Evolutionary conservation across 371 early-diverging fungal genomes (phyloP).

Genomic region (Apophysomyces sp.): DNA sequence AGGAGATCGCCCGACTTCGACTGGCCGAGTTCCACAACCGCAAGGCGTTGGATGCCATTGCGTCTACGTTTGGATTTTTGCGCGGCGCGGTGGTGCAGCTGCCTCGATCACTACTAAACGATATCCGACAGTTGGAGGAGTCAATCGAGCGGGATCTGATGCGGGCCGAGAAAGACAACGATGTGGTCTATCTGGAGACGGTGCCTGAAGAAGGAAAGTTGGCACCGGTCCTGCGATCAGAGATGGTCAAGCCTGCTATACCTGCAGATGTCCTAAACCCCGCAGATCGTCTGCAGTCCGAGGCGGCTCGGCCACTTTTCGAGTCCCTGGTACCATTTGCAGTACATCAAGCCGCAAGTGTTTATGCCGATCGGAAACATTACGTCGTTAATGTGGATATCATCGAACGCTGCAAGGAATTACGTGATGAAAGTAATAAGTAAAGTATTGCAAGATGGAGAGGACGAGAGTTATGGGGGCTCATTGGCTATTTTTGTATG

Average conservation of each 20-base stretch:
- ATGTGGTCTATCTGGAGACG: conserved; percentile 74
- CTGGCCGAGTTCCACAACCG: conserved; percentile 44
- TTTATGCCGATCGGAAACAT: conserved; percentile 79
- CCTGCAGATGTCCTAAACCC: conserved; percentile 34
- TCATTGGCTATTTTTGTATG: too few relatives aligned
- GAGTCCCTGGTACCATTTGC: conserved; percentile 85
- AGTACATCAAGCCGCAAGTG: conserved; percentile 84
- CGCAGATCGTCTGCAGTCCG: conserved; percentile 23
- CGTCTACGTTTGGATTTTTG: neutral
- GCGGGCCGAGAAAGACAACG: conserved; percentile 74
- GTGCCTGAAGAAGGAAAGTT: conserved; percentile 68
- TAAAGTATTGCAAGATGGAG: conserved; percentile 19
- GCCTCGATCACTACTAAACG: conserved; percentile 10
- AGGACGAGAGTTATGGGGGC: too few relatives aligned
- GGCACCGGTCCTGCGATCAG: conserved; percentile 61
- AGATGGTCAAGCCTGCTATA: conserved; percentile 68
- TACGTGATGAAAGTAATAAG: conserved; percentile 60
- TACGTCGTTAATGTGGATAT: conserved; percentile 67
- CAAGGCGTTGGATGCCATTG: conserved; percentile 25
- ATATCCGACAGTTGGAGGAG: conserved; percentile 40
- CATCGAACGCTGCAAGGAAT: conserved; percentile 54
- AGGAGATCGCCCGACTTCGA: conserved; percentile 79
- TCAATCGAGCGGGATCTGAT: conserved; percentile 57
- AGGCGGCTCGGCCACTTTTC: conserved; percentile 77
- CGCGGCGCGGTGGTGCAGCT: conserved; percentile 1